Evolutionary conservation across 2,329 filamentous ascomycete species (phyloP).

Genomic region (Cladophialophora psammophila): DNA sequence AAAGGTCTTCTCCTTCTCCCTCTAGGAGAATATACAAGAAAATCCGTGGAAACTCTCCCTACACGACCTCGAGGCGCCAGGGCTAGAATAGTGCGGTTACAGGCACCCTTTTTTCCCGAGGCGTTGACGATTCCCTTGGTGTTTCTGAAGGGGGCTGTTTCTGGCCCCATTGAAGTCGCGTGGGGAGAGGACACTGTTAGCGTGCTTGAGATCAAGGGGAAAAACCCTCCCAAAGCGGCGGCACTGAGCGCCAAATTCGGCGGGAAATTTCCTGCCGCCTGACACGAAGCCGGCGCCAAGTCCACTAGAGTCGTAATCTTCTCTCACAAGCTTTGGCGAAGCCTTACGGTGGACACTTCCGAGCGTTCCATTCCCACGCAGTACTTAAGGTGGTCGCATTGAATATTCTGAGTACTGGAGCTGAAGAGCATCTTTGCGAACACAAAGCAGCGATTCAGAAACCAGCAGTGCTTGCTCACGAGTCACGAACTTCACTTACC

Average conservation of each 20-base stretch:
- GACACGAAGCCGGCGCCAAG: too few relatives aligned
- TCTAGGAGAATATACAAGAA: not conserved
- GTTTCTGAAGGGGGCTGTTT: not conserved
- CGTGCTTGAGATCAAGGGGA: not conserved
- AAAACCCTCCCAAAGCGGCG: not conserved
- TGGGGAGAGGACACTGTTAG: not conserved
- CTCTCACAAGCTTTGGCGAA: too few relatives aligned
- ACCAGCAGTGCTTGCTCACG: too few relatives aligned
- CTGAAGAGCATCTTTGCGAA: too few relatives aligned
- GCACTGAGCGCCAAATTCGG: not conserved
- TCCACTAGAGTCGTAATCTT: too few relatives aligned
- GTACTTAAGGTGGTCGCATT: too few relatives aligned
- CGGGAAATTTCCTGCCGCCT: not conserved
- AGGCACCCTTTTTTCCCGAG: not conserved
- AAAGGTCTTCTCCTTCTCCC: not conserved
- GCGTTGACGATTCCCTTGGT: not conserved
- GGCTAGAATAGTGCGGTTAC: not conserved
- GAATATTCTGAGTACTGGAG: too few relatives aligned
- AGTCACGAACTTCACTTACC: too few relatives aligned
- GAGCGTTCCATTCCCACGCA: too few relatives aligned
- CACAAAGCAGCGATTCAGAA: too few relatives aligned
- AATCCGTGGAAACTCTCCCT: not conserved
- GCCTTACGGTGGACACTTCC: too few relatives aligned
- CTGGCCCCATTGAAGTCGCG: not conserved
- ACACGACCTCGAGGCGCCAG: not conserved